phyloP scores from a whole-genome alignment of 2,329 filamentous ascomycete species.

The Fonsecaea pugnacius region DNA sequence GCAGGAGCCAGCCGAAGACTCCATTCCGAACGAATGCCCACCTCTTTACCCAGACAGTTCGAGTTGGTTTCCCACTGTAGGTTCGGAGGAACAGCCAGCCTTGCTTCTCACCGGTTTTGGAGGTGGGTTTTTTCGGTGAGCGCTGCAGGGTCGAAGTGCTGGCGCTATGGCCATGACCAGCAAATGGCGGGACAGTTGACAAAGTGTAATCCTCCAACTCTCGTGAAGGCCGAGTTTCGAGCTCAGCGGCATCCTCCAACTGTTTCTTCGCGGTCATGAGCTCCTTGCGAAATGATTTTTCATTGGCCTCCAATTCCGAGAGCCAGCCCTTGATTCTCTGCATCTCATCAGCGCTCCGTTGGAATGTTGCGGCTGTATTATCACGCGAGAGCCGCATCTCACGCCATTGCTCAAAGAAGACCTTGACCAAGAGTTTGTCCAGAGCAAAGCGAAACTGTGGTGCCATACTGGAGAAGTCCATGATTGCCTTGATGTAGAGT shows the following conservation, averaged over 20 bases:
- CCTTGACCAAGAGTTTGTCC: constrained; percentile 81
- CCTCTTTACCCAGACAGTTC: constrained; percentile 84
- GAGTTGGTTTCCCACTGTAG: constrained; percentile 81
- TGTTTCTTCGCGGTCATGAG: constrained; percentile 77
- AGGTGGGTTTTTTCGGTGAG: constrained; percentile 59
- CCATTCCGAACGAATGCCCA: constrained; percentile 98
- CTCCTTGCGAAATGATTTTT: constrained; percentile 80
- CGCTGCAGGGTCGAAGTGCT: constrained; percentile 46
- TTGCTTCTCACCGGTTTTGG: constrained; percentile 72
- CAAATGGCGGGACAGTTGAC: constrained; percentile 86
- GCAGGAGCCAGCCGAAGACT: constrained; percentile 92
- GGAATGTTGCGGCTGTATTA: constrained; percentile 63
- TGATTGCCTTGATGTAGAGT: constrained; percentile 83
- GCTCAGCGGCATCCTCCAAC: constrained; percentile 76
- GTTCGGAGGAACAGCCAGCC: constrained; percentile 89
- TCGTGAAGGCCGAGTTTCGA: constrained; percentile 75
- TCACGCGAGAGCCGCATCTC: constrained; percentile 78
- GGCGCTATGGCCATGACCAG: constrained; percentile 68
- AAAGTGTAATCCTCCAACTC: constrained; percentile 92
- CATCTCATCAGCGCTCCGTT: constrained; percentile 76
- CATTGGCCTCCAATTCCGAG: constrained; percentile 89
- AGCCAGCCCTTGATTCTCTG: constrained; percentile 91
- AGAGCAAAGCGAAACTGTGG: constrained; percentile 82
- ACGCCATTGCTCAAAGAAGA: constrained; percentile 85
- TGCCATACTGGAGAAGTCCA: constrained; percentile 89